Conservation (phyloP, 768 basidiomycete species). For the Trametes punicea region DNA sequence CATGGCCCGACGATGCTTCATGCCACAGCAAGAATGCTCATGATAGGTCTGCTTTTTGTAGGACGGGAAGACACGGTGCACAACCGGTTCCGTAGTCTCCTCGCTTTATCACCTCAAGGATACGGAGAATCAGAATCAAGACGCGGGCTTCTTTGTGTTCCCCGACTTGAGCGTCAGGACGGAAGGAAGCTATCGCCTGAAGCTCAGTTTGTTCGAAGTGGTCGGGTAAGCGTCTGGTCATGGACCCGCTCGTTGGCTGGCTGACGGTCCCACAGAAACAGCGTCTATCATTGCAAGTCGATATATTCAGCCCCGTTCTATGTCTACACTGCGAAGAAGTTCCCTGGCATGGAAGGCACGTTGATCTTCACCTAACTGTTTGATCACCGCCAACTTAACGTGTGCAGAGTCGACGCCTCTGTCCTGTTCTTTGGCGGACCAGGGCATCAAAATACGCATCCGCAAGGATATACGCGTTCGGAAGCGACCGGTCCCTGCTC, state of each 20-base stretch:
- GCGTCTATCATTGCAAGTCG: slow-evolving; percentile 86
- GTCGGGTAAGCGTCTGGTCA: slow-evolving; percentile 62
- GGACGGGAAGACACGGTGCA: slow-evolving; percentile 90
- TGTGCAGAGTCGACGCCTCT: slow-evolving; percentile 80
- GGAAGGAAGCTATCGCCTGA: slow-evolving; percentile 82
- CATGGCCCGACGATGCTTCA: no score
- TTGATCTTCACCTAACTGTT: slow-evolving; percentile 6
- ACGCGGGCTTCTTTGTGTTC: slow-evolving; percentile 95
- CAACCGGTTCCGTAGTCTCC: slow-evolving; percentile 87
- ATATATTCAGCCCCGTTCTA: slow-evolving; percentile 89
- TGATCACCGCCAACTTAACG: slow-evolving; percentile 1
- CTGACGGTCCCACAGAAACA: slow-evolving; percentile 47
- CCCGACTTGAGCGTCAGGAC: slow-evolving; percentile 91
- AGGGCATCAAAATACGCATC: slow-evolving; percentile 93
- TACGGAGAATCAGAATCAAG: slow-evolving; percentile 53
- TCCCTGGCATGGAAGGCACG: slow-evolving; percentile 92
- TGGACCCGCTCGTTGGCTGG: neutral
- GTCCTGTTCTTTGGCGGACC: slow-evolving; percentile 89
- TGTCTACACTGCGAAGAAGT: slow-evolving; percentile 95
- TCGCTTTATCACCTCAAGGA: slow-evolving; percentile 86
- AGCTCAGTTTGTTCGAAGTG: slow-evolving; percentile 82
- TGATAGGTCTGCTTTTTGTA: slow-evolving; percentile 29
- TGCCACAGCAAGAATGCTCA: neutral
- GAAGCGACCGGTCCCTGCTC: slow-evolving; percentile 53
- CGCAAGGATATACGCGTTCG: slow-evolving; percentile 87